Conservation (phyloP, 1,139 yeast species). For the Taphrina communis region DNA sequence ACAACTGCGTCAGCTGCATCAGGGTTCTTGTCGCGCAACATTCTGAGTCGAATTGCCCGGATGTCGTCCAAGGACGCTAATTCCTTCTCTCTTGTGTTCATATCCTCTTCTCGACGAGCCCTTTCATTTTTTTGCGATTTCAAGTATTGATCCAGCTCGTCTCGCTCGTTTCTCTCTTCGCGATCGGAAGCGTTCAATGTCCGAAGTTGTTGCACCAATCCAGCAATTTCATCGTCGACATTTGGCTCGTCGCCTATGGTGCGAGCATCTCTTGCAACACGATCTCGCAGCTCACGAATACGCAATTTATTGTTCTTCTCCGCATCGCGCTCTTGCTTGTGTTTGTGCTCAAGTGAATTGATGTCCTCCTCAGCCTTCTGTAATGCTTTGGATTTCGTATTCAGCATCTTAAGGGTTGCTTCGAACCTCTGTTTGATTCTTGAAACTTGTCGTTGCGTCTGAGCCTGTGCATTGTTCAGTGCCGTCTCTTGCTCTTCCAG, state of each 20-base stretch:
- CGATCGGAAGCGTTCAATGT: slow-evolving; percentile 54
- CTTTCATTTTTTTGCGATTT: slow-evolving; percentile 42
- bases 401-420: slow-evolving; percentile 9
- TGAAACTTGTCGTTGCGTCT: slow-evolving; percentile 22
- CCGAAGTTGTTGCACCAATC: slow-evolving; percentile 57
- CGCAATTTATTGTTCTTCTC: slow-evolving; percentile 33
- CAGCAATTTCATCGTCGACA: slow-evolving; percentile 60
- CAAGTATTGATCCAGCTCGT: slow-evolving; percentile 52
- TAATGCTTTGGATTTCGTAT: not conserved
- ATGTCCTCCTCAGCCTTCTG: slow-evolving; percentile 25
- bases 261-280: slow-evolving; percentile 36
- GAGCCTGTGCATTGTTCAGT: slow-evolving; percentile 21
- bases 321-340: slow-evolving; percentile 30
- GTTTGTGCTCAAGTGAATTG: slow-evolving; percentile 1
- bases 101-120: slow-evolving; percentile 23
- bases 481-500: slow-evolving; percentile 33
- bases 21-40: slow-evolving; percentile 49
- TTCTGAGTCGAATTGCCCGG: slow-evolving; percentile 18
- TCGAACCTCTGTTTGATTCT: slow-evolving; percentile 23
- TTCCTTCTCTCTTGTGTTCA: slow-evolving; percentile 25
- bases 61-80: slow-evolving; percentile 29
- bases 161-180: slow-evolving; percentile 45
- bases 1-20: slow-evolving; percentile 54
- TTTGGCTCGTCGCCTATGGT: slow-evolving; percentile 54
- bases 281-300: slow-evolving; percentile 52